Evolutionary conservation across 495 filamentous ascomycete species (phyloP).

Genomic region (Aspergillus conjunctus): DNA sequence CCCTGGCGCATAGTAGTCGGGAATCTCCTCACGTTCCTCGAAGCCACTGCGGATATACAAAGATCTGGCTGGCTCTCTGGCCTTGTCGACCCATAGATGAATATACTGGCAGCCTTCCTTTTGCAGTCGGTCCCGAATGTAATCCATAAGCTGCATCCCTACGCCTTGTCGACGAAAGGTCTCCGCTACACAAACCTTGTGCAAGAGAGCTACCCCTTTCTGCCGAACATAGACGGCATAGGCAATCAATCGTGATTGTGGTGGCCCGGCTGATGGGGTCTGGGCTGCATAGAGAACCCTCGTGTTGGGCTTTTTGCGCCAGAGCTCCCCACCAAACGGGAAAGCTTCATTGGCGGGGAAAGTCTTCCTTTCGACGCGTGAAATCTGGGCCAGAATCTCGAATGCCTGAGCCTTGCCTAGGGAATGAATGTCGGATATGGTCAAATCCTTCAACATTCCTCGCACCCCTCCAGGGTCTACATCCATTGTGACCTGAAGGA

Average conservation of each 20-base stretch:
- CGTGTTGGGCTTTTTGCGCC: slow-evolving; percentile 57
- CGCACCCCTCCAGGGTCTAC: slow-evolving; percentile 27
- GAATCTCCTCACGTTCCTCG: slow-evolving; percentile 51
- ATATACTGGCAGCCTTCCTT: slow-evolving; percentile 57
- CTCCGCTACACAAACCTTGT: slow-evolving; percentile 61
- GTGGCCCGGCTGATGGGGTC: slow-evolving; percentile 17
- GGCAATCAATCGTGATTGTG: slow-evolving; percentile 38
- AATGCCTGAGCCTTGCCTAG: slow-evolving; percentile 41
- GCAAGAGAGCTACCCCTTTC: slow-evolving; percentile 54
- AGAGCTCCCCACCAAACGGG: slow-evolving; percentile 54
- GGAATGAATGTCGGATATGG: slow-evolving; percentile 49
- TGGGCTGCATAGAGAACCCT: slow-evolving; percentile 50
- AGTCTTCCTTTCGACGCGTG: slow-evolving; percentile 57
- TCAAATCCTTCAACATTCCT: slow-evolving; percentile 38
- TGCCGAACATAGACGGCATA: slow-evolving; percentile 59
- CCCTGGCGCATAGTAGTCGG: slow-evolving; percentile 60
- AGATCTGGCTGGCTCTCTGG: slow-evolving; percentile 48
- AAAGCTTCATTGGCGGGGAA: slow-evolving; percentile 62
- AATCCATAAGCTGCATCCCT: slow-evolving; percentile 52
- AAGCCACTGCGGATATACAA: slow-evolving; percentile 57
- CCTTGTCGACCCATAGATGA: slow-evolving; percentile 64
- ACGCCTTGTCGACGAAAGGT: slow-evolving; percentile 55
- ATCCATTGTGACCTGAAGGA: slow-evolving; percentile 17
- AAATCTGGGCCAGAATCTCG: slow-evolving; percentile 43
- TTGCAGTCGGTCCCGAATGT: slow-evolving; percentile 48